These are phyloP conservation scores for Anethum foeniculum DNA, from an alignment of 140 eudicot species.

Conservation along the genomic window DNA sequence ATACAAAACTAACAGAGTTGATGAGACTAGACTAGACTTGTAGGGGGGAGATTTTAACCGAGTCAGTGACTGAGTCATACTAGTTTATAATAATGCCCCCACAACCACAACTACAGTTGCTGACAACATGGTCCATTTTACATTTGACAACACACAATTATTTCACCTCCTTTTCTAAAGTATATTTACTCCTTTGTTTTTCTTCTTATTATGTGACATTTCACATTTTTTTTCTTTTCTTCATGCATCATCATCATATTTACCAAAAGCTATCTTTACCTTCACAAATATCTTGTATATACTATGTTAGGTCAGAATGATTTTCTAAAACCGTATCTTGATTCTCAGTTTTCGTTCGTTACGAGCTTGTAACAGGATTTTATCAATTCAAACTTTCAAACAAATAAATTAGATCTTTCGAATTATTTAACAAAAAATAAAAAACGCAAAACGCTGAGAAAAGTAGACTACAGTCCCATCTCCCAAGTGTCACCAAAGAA, in stretches of 20 bases:
- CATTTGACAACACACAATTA: conserved; percentile 9
- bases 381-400: too few relatives aligned
- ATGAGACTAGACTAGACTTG: not conserved
- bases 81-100: conserved; percentile 1
- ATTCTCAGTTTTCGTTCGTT: too few relatives aligned
- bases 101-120: not conserved
- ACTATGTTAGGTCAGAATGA: not conserved
- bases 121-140: not conserved
- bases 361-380: too few relatives aligned
- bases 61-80: not conserved
- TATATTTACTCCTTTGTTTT: not conserved
- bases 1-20: not conserved
- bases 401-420: too few relatives aligned
- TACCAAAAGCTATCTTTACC: not conserved
- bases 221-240: not conserved
- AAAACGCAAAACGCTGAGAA: too few relatives aligned
- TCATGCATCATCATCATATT: not conserved
- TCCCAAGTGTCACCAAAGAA: too few relatives aligned
- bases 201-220: not conserved
- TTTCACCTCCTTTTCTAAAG: conserved; percentile 1
- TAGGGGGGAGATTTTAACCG: not conserved
- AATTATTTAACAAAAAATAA: too few relatives aligned
- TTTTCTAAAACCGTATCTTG: too few relatives aligned
- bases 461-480: too few relatives aligned
- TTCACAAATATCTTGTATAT: not conserved